These are phyloP conservation scores for Phylloporus sp. DNA, from an alignment of 768 basidiomycete genomes.

Conservation along the genomic window DNA sequence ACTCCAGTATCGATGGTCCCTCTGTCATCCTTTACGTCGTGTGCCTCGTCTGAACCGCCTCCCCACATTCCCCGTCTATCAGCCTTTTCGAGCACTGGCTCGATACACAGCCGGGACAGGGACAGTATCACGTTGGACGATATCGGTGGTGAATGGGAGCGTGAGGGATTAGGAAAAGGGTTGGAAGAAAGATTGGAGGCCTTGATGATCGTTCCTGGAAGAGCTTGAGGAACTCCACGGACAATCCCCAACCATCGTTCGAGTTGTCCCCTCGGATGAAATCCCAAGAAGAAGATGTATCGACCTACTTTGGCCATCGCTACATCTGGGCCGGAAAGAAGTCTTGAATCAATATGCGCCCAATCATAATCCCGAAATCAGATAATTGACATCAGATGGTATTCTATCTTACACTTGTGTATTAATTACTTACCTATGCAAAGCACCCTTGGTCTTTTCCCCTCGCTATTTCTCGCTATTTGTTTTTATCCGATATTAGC, in stretches of 20 bases:
- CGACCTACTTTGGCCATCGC: background rate
- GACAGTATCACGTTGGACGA: slow-evolving; percentile 53
- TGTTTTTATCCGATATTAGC: background rate
- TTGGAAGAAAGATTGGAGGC: slow-evolving; percentile 79
- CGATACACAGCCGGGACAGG: slow-evolving; percentile 30
- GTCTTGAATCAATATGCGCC: background rate
- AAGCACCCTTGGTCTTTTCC: slow-evolving; percentile 4
- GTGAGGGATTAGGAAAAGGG: slow-evolving; percentile 78
- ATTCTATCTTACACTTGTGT: slow-evolving; percentile 25
- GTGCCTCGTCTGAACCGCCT: slow-evolving; percentile 56
- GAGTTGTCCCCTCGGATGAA: background rate
- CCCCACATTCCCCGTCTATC: slow-evolving; percentile 70
- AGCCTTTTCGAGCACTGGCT: slow-evolving; percentile 35
- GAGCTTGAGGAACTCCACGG: slow-evolving; percentile 13
- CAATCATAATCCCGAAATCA: slow-evolving; percentile 9
- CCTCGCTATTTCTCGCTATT: background rate
- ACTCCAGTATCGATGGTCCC: slow-evolving; percentile 71
- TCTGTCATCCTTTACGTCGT: slow-evolving; percentile 68
- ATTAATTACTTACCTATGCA: slow-evolving; percentile 26
- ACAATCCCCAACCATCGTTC: background rate
- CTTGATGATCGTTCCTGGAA: slow-evolving; percentile 35
- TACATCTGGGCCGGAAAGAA: background rate
- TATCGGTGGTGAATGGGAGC: slow-evolving; percentile 81
- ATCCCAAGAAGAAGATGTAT: background rate
- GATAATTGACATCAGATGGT: slow-evolving; percentile 18